A percentile compares a stretch with the other conserved stretches of the same genome.
These are phyloP conservation scores for Metroxylon sagu DNA, from an alignment of 176 grass and related monocot species.

Conservation along the genomic window DNA sequence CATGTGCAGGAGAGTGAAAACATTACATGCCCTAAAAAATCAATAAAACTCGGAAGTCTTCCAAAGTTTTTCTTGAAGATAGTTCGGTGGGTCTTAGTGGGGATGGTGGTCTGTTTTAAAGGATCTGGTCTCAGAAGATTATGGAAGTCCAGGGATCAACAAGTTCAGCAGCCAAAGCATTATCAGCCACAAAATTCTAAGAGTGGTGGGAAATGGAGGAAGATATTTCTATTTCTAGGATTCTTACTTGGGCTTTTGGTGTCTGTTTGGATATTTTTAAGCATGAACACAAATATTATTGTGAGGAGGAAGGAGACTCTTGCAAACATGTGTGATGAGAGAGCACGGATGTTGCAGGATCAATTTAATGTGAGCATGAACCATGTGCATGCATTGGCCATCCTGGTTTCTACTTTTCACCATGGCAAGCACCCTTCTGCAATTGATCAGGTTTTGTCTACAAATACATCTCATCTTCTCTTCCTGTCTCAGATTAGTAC, in stretches of 20 bases:
- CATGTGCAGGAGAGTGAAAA: slow-evolving; percentile 8
- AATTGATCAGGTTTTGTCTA: slow-evolving; percentile 51
- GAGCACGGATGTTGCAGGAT: slow-evolving; percentile 83
- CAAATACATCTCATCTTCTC: too few relatives aligned
- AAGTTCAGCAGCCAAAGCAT: slow-evolving; percentile 30
- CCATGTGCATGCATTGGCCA: slow-evolving; percentile 63
- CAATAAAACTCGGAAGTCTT: slow-evolving; percentile 11
- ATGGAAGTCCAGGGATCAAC: slow-evolving; percentile 23
- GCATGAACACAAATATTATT: slow-evolving; percentile 48
- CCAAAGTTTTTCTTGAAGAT: slow-evolving; percentile 8
- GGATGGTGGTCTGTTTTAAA: slow-evolving; percentile 19
- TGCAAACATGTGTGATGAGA: slow-evolving; percentile 68
- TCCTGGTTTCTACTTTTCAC: slow-evolving; percentile 79
- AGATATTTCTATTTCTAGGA: slow-evolving; percentile 49
- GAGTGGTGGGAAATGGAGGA: slow-evolving; percentile 51
- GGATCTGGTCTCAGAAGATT: slow-evolving; percentile 28
- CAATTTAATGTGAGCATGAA: slow-evolving; percentile 96
- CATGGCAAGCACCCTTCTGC: slow-evolving; percentile 73
- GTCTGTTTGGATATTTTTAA: slow-evolving; percentile 56
- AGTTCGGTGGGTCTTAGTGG: slow-evolving; percentile 18
- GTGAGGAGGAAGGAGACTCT: slow-evolving; percentile 58
- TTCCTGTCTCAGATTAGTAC: too few relatives aligned
- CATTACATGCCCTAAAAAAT: slow-evolving; percentile 11
- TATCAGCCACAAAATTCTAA: slow-evolving; percentile 23
- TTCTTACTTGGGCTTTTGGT: slow-evolving; percentile 45